Evolutionary conservation across 495 filamentous ascomycete genomes (phyloP), one percentile per base, ranked within the genome.

Genomic region (Neurospora sublineolata): DNA sequence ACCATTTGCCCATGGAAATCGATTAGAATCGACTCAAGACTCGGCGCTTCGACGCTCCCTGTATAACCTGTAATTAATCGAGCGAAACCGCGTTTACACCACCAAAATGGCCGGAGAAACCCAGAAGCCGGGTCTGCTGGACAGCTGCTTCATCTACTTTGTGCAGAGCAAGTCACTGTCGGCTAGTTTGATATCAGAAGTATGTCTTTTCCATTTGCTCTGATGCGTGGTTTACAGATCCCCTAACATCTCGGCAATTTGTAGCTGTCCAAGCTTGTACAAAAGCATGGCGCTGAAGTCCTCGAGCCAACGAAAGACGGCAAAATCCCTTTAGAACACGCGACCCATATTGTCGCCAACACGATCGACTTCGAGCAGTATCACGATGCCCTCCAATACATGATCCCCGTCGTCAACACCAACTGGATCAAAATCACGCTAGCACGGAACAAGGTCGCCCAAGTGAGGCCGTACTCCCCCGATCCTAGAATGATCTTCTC

Each of bases 401-500:
- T 97, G 83, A 91, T 93, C 37, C 88, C 92, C n/a, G 90, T 97
- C 4, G 90, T 98, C 9, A 94, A 88, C 70, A 87, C 93, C 7
- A 84, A 87, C 68, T 99, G 95, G 95, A 86, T 97, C 70, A 85
- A 85, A 4, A 81, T 82, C 20, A 93, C 90, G 14, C 75, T 97
- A 14, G 74, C 83, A 3, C 94, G 91, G 74, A 82, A 82, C 20
- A 92, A 90, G 74, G 80, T 90, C n/a, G 89, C 89, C 60, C 93
- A 92, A 73, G 86, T 93, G 18, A 87, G 94, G 36, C 91, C 92
- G 23, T 96, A 89, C 76, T 97, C 90, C 52, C 95, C 95, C 0
- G 96, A 99, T 75, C 94, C 95, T 9, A 85, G 90, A 44, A 89
- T 97, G 73, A 94, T 97, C 80, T 91, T 99, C 82, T 93, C 91